phyloP scores from a whole-genome alignment of 2,329 filamentous ascomycete species.

The Aureobasidium subglaciale region DNA sequence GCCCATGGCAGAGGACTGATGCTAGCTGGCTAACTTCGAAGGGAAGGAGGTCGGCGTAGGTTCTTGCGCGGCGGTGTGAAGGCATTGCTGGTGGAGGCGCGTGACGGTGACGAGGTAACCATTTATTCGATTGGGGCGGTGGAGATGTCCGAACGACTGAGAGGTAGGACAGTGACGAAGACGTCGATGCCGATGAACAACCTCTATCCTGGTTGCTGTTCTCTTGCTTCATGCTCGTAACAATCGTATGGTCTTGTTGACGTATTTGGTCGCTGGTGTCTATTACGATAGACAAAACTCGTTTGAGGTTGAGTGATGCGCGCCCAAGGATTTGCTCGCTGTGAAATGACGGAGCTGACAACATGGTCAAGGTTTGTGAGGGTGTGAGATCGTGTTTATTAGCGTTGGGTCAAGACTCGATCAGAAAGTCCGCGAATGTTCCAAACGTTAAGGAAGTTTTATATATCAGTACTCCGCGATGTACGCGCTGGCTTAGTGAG shows the following conservation, averaged over 20 bases:
- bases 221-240: not conserved
- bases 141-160: not conserved
- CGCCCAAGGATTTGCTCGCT: too few relatives aligned
- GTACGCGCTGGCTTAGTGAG: too few relatives aligned
- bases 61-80: conserved; percentile 1
- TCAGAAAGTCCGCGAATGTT: too few relatives aligned
- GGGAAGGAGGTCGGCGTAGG: not conserved
- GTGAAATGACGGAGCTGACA: too few relatives aligned
- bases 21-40: conserved; percentile 10
- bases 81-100: not conserved
- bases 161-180: conserved; percentile 6
- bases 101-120: conserved; percentile 1
- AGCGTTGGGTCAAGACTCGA: too few relatives aligned
- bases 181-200: not conserved
- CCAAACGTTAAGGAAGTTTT: too few relatives aligned
- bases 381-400: too few relatives aligned
- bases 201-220: not conserved
- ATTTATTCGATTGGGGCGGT: not conserved
- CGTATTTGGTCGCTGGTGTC: not conserved
- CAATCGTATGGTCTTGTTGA: not conserved
- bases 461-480: too few relatives aligned
- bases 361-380: too few relatives aligned
- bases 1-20: not conserved
- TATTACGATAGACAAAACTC: too few relatives aligned
- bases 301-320: too few relatives aligned